A percentile compares a stretch with the other conserved stretches of the same genome.
phyloP scores from a whole-genome alignment of 1,284 basidiomycete species.

The Ustilago hordei region DNA sequence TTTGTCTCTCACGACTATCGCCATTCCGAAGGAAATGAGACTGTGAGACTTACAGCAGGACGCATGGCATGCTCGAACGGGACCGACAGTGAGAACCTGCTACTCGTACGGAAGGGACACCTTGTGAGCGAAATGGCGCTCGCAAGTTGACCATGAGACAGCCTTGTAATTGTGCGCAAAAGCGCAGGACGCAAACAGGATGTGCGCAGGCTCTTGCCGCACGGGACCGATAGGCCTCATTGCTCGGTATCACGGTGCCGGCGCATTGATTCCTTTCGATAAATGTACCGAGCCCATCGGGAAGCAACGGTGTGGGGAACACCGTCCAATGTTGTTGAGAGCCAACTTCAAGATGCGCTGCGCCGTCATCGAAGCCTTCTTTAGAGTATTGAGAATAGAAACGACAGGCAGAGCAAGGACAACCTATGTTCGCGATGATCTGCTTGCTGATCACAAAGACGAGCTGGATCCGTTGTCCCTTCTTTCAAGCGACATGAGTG shows the following conservation, averaged over 20 bases:
- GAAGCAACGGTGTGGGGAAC: conserved; percentile 1
- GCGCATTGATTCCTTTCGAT: background rate
- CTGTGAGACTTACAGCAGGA: no score
- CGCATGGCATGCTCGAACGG: background rate
- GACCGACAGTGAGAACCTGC: background rate
- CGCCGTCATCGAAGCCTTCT: background rate
- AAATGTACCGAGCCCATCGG: background rate
- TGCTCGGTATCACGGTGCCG: background rate
- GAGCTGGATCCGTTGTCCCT: background rate
- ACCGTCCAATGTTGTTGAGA: background rate
- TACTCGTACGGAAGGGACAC: background rate
- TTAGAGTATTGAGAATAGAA: background rate
- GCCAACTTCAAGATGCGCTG: background rate
- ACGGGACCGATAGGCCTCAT: background rate
- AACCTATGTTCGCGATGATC: background rate
- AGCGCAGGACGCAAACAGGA: background rate
- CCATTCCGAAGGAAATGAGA: background rate
- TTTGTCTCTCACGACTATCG: background rate
- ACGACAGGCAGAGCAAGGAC: background rate
- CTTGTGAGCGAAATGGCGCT: background rate
- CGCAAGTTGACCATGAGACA: background rate
- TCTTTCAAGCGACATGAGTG: background rate
- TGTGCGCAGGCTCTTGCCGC: background rate
- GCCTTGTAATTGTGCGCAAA: background rate
- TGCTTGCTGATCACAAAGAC: background rate